These are phyloP conservation scores for Amniculicola lignicola DNA, from an alignment of 495 filamentous ascomycete species.

Conservation along the genomic window DNA sequence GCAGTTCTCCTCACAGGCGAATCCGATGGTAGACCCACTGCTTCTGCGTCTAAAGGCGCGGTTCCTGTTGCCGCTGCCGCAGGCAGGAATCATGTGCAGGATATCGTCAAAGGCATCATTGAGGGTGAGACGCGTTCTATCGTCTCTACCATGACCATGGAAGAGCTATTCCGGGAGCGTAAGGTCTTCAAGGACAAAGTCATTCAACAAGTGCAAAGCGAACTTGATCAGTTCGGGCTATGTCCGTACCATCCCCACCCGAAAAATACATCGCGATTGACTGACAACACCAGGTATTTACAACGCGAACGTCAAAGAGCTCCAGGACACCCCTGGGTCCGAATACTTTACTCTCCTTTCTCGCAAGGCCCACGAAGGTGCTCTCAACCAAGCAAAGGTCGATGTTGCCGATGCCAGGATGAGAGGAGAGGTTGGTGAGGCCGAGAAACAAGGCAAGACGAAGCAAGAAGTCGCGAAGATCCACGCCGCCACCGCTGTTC, in stretches of 20 bases:
- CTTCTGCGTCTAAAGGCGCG: slow-evolving; percentile 38
- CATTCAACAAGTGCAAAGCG: slow-evolving; percentile 71
- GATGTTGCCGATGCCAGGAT: slow-evolving; percentile 79
- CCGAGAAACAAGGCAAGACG: slow-evolving; percentile 69
- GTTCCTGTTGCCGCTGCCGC: slow-evolving; percentile 32
- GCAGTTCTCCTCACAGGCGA: slow-evolving; percentile 69
- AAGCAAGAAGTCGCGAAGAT: slow-evolving; percentile 81
- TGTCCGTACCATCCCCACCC: slow-evolving; percentile 75
- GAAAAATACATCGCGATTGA: too few species aligned
- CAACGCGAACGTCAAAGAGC: slow-evolving; percentile 78
- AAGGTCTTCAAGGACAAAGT: slow-evolving; percentile 75
- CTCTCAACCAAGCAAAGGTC: slow-evolving; percentile 72
- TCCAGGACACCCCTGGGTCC: slow-evolving; percentile 71
- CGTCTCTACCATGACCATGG: slow-evolving; percentile 79
- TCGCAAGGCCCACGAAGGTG: slow-evolving; percentile 79
- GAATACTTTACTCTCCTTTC: slow-evolving; percentile 76
- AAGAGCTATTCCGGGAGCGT: slow-evolving; percentile 80
- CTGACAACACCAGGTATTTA: too few species aligned
- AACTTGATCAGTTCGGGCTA: slow-evolving; percentile 70
- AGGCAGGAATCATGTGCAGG: slow-evolving; percentile 65
- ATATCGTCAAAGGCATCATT: slow-evolving; percentile 85
- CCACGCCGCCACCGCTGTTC: slow-evolving; percentile 73
- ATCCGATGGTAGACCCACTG: slow-evolving; percentile 41
- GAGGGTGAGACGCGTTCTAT: slow-evolving; percentile 79
- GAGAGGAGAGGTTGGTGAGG: slow-evolving; percentile 74